Evolutionary conservation across 78 protist genomes (phyloP), one percentile per base, ranked within the genome.

Genomic region (Dictyostelium capitatum): DNA sequence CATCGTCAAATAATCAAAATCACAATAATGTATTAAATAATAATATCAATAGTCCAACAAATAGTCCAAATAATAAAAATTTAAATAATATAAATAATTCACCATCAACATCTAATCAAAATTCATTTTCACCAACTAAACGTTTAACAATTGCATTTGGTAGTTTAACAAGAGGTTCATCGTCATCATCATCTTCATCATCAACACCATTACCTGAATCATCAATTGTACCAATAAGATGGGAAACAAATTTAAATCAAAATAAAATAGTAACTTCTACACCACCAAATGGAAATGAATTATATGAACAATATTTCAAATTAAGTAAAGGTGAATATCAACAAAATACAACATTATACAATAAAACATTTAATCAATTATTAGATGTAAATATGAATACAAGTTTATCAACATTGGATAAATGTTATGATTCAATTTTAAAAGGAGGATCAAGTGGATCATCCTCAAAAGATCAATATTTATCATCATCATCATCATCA

Each of bases 231-330:
- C 51, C 78, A 73, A 79, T 79, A 23, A 47, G n/a, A 43, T 83
- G 91, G 91, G 91, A 83, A 25, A 77, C 46, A 7, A 83, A 83
- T 73, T 51, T 83, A 20, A 73, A 70, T 56, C 74, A 70, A 53
- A 30, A 12, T 65, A 65, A 46, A 77, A 15, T 46, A 74, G n/a
- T n/a, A n/a, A 19, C 77, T 14, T 72, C 54, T 41, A n/a, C n/a
- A n/a, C n/a, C 50, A 46, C 46, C 79, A 72, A n/a, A n/a, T 6
- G 5, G 8, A 1, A 56, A 64, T 43, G 62, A 59, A 28, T 50
- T 20, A 41, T 83, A 25, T 72, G 91, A 83, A 41, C 30, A 41
- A 15, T 56, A 53, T 19, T 19, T 46, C 5, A 50, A 56, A 72
- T 59, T 47, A 51, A 54, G 74, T 73, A 48, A 47, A 72, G 51